Evolutionary conservation across 345 rosid genomes (phyloP).

Genomic region (Pseudoturritis turrita): DNA sequence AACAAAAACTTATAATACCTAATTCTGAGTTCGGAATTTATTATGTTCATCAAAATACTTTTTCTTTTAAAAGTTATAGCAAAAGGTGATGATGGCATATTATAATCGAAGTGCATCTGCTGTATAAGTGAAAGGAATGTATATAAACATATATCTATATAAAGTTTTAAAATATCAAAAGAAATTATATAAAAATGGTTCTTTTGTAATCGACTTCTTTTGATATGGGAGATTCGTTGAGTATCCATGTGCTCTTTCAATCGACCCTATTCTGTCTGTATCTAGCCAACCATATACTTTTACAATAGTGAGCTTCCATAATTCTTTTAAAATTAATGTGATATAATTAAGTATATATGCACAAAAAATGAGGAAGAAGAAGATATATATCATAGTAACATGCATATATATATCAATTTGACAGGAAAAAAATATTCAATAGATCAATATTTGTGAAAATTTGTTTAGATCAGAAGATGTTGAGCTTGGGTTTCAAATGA

Average conservation of each 20-base stretch:
- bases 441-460: background rate
- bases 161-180: background rate
- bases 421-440: background rate
- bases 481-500: too few relatives aligned
- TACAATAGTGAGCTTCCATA: conserved; percentile 12
- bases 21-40: background rate
- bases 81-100: background rate
- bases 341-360: background rate
- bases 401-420: background rate
- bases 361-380: background rate
- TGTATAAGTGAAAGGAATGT: background rate
- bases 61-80: background rate
- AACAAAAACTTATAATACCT: background rate
- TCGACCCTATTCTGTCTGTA: conserved; percentile 27
- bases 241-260: conserved; percentile 32
- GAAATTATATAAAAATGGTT: conserved; percentile 1
- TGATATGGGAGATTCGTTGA: conserved; percentile 29
- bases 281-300: conserved; percentile 32
- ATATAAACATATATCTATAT: background rate
- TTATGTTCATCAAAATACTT: background rate
- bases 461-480: background rate
- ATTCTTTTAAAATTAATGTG: background rate
- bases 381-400: background rate
- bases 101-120: conserved; percentile 16
- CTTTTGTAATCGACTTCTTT: conserved; percentile 24